Percentiles rank a stretch among this genome's conserved stretches.
Conservation (phyloP, 345 rosid genomes). For the Heritiera littoralis region DNA sequence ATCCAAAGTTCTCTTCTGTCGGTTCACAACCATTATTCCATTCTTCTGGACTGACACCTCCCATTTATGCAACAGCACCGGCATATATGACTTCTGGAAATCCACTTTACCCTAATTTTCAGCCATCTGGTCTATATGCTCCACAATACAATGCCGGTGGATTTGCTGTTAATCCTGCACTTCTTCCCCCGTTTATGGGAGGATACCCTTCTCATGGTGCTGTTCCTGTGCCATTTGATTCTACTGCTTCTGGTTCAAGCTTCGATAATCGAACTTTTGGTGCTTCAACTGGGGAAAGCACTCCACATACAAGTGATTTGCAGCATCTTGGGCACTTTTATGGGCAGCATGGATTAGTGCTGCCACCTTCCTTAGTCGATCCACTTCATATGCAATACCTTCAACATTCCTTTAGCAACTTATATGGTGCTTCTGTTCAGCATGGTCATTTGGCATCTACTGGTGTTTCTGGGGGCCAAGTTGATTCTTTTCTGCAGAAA, state of each 20-base stretch:
- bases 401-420: constrained; percentile 63
- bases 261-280: constrained; percentile 37
- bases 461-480: constrained; percentile 41
- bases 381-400: constrained; percentile 71
- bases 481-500: constrained; percentile 49
- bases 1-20: constrained; percentile 46
- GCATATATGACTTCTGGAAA: constrained; percentile 72
- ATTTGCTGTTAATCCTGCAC: constrained; percentile 57
- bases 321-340: constrained; percentile 49
- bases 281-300: constrained; percentile 42
- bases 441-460: constrained; percentile 38
- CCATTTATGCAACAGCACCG: constrained; percentile 59
- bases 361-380: constrained; percentile 63
- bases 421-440: constrained; percentile 52
- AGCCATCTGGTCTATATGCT: constrained; percentile 64
- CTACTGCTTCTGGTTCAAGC: constrained; percentile 46
- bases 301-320: constrained; percentile 39
- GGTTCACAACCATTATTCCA: constrained; percentile 62
- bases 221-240: constrained; percentile 60
- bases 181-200: constrained; percentile 62
- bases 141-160: constrained; percentile 63
- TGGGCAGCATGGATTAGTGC: constrained; percentile 50
- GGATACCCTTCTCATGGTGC: constrained; percentile 74
- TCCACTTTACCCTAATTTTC: constrained; percentile 69
- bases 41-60: constrained; percentile 67